Conservation (phyloP, 495 filamentous ascomycete genomes). For the Neurospora tetrasperma region DNA sequence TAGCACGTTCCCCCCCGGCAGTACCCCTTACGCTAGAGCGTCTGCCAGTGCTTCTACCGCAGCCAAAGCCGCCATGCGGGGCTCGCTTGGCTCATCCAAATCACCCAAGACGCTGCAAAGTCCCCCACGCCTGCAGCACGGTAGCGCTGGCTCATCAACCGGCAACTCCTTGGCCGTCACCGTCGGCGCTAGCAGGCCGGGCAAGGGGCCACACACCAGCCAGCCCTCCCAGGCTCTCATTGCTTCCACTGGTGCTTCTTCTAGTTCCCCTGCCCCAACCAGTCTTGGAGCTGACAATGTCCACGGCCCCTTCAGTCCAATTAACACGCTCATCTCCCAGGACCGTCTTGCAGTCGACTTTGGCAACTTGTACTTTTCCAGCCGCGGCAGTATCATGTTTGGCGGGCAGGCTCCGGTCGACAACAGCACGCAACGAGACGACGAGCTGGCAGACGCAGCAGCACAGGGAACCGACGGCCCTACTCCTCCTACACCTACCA, state of each 20-base stretch:
- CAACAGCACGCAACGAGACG: conserved; percentile 2
- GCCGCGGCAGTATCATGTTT: conserved; percentile 56
- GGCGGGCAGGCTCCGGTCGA: conserved; percentile 23
- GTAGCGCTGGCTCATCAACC: not conserved
- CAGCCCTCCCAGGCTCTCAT: not conserved
- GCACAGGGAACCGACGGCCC: not conserved
- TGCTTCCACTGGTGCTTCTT: not conserved
- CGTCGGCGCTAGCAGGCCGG: not conserved
- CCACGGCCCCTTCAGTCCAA: conserved; percentile 27
- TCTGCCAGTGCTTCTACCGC: not conserved
- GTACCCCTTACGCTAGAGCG: not conserved
- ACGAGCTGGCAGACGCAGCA: not conserved
- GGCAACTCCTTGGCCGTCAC: not conserved
- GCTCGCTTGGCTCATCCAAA: conserved; percentile 14
- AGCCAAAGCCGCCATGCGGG: conserved; percentile 8
- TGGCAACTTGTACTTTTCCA: conserved; percentile 42
- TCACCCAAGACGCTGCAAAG: conserved; percentile 13
- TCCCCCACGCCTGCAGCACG: conserved; percentile 16
- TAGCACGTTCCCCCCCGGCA: not conserved
- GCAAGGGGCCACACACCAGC: not conserved
- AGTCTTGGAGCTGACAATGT: not conserved
- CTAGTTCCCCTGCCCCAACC: not conserved
- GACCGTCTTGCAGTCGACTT: conserved; percentile 43
- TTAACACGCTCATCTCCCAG: conserved; percentile 42
- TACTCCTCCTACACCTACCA: not conserved